Conservation (phyloP, 208 protist genomes). For the Acanthamoeba lugdunensis region DNA sequence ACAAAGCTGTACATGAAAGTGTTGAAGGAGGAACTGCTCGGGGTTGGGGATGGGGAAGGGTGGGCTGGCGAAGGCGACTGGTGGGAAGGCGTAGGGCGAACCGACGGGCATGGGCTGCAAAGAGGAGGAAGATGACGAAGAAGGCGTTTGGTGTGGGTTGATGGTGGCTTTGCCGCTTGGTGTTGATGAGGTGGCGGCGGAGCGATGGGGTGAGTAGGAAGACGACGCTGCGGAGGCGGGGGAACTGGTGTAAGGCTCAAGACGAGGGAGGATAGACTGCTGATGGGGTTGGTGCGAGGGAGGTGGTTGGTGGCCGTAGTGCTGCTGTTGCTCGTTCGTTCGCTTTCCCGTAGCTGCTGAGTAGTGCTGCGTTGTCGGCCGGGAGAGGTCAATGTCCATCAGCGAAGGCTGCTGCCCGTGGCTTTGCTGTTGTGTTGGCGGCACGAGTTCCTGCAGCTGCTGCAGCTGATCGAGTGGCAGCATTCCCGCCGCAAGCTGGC, state of each 20-base stretch:
- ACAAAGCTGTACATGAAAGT: constrained; percentile 13
- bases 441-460: background rate
- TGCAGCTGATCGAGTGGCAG: constrained; percentile 9
- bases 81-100: background rate
- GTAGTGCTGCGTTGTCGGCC: background rate
- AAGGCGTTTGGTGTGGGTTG: background rate
- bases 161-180: background rate
- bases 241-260: background rate
- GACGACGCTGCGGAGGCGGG: background rate
- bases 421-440: background rate
- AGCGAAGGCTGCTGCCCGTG: background rate
- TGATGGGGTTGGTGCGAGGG: background rate
- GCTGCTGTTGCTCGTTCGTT: background rate
- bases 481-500: background rate
- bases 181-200: background rate
- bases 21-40: constrained; percentile 38
- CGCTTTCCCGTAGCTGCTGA: background rate
- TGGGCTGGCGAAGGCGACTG: constrained; percentile 11
- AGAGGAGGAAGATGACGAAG: background rate
- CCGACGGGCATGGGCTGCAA: background rate
- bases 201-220: background rate
- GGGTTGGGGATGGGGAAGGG: constrained; percentile 45
- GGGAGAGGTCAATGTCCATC: background rate
- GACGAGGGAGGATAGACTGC: background rate
- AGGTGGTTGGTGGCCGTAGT: background rate